Base-by-base conservation (phyloP, 768 basidiomycete species). In the Kwoniella mangroviensis region DNA sequence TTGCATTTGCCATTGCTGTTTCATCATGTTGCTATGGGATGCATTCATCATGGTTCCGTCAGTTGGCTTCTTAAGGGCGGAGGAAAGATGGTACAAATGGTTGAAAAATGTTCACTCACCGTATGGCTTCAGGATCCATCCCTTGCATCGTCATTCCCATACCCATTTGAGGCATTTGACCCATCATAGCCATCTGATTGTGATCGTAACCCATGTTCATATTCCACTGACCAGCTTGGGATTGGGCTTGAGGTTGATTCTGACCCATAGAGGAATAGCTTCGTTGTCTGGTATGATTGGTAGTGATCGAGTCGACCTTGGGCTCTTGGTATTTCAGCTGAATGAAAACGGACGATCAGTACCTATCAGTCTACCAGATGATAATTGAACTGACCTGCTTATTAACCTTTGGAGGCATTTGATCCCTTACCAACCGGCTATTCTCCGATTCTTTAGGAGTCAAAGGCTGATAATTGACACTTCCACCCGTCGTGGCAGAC, bases 1-100 rank as follows among this genome's bases (percentile, higher is more conserved):
- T 52, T 76, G 73, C 45, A 76, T 76, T 53, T 80, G 79, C 70
- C 72, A 80, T 12, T 74, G 73, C 43, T 77, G 79, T 49, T 79
- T 79, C 73, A 79, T 73, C 69, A 74, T 70, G 11, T 65, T 57
- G 4, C 78, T 77, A 49, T 49, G 45, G 43, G n/a, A n/a, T n/a
- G n/a, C n/a, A n/a, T n/a, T n/a, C n/a, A n/a, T n/a, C n/a, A n/a
- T n/a, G n/a, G n/a, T n/a, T n/a, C n/a, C n/a, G n/a, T n/a, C n/a
- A n/a, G n/a, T n/a, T n/a, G n/a, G n/a, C n/a, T n/a, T n/a, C n/a
- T n/a, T n/a, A n/a, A n/a, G n/a, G n/a, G n/a, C n/a, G n/a, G n/a
- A n/a, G n/a, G n/a, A n/a, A n/a, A n/a, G n/a, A n/a, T n/a, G n/a
- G n/a, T n/a, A n/a, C n/a, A n/a, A n/a, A n/a, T n/a, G n/a, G n/a